phyloP scores from a whole-genome alignment of 495 filamentous ascomycete species.

The Jackrogersella minutella region DNA sequence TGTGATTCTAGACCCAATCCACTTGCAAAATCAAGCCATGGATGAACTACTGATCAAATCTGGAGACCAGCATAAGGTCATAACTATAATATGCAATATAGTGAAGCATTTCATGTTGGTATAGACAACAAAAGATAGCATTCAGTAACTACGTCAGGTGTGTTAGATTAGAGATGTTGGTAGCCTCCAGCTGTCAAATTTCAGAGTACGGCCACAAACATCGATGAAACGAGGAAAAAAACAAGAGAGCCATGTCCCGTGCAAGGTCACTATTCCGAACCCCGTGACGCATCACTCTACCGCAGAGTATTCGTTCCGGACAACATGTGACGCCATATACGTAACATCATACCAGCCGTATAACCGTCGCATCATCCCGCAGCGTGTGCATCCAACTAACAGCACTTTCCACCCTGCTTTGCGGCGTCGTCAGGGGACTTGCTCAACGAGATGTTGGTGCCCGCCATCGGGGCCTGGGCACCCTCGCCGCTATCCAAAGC shows the following conservation, averaged over 20 bases:
- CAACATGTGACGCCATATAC: constrained; percentile 58
- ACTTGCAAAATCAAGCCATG: constrained; percentile 10
- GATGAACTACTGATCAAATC: not conserved
- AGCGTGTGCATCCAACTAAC: constrained; percentile 61
- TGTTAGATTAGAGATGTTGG: constrained; percentile 43
- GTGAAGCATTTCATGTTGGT: not conserved
- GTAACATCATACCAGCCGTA: constrained; percentile 52
- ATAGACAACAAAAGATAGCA: constrained; percentile 31
- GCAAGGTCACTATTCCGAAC: constrained; percentile 44
- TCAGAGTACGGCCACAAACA: constrained; percentile 33
- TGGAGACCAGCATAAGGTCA: not conserved
- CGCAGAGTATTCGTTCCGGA: constrained; percentile 35
- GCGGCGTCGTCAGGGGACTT: constrained; percentile 76
- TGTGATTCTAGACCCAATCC: not conserved
- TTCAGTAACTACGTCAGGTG: constrained; percentile 38
- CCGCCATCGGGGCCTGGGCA: constrained; percentile 74
- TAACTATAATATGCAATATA: not conserved
- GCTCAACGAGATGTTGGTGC: constrained; percentile 83
- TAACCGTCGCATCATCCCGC: constrained; percentile 47
- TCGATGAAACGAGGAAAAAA: constrained; percentile 42
- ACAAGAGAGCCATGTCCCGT: constrained; percentile 46
- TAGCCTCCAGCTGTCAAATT: constrained; percentile 40
- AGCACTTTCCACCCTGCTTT: constrained; percentile 85
- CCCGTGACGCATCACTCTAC: constrained; percentile 47
- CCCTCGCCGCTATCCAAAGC: constrained; percentile 86